phyloP scores from a whole-genome alignment of 768 basidiomycete genomes.

The Mycena maculata region DNA sequence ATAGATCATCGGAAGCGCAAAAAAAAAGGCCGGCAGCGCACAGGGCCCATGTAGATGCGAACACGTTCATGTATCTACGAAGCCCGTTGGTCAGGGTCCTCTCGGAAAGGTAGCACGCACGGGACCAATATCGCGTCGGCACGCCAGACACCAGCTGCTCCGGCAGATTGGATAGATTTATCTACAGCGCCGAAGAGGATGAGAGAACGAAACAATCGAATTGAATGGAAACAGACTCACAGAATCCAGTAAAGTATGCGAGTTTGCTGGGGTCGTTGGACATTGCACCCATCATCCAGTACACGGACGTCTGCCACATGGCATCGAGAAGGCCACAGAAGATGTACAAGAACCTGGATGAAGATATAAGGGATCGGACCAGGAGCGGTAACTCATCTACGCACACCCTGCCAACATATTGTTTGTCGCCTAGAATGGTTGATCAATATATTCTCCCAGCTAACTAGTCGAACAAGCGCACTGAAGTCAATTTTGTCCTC shows the following conservation, averaged over 20 bases:
- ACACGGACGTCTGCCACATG: slow-evolving; percentile 87
- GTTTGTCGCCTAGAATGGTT: slow-evolving; percentile 46
- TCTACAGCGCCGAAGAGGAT: slow-evolving; percentile 48
- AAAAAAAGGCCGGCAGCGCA: slow-evolving; percentile 61
- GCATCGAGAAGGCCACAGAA: slow-evolving; percentile 82
- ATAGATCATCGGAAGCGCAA: slow-evolving; percentile 67
- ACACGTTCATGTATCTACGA: slow-evolving; percentile 66
- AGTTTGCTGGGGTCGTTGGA: slow-evolving; percentile 85
- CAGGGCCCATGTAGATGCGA: slow-evolving; percentile 66
- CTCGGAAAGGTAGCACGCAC: slow-evolving; percentile 52
- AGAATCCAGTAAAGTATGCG: slow-evolving; percentile 85
- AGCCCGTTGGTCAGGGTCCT: slow-evolving; percentile 32
- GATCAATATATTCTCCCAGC: neutral
- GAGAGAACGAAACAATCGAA: neutral
- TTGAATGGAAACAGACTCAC: slow-evolving; percentile 55
- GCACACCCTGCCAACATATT: slow-evolving; percentile 63
- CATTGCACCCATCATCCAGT: slow-evolving; percentile 90
- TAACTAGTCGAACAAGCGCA: neutral
- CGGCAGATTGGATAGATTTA: slow-evolving; percentile 82
- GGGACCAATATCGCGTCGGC: slow-evolving; percentile 72
- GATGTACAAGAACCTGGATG: slow-evolving; percentile 65
- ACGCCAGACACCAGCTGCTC: slow-evolving; percentile 78
- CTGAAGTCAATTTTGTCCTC: slow-evolving; percentile 25
- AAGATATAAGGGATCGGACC: too few species aligned
- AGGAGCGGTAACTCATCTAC: neutral